Conservation (phyloP, 495 filamentous ascomycete species). For the Amorphotheca resinae region DNA sequence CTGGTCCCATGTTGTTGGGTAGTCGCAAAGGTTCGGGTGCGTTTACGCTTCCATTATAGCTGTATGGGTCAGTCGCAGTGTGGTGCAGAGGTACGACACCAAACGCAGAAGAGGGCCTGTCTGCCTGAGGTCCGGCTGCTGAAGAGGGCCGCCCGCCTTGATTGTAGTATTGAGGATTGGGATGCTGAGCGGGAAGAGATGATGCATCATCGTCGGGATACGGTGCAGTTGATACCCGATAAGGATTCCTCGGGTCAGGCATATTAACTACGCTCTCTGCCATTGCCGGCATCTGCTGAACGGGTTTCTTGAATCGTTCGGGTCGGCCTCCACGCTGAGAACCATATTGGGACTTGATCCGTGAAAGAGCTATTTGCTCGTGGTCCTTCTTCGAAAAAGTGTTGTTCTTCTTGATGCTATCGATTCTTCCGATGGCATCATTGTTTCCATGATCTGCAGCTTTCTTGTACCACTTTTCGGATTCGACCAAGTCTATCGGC, state of each 20-base stretch:
- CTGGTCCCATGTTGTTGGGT: slow-evolving; percentile 18
- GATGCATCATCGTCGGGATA: slow-evolving; percentile 52
- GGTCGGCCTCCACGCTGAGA: slow-evolving; percentile 65
- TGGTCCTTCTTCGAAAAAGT: slow-evolving; percentile 83
- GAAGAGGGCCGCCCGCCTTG: slow-evolving; percentile 27
- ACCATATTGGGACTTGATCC: slow-evolving; percentile 87
- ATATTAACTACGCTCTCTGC: slow-evolving; percentile 41
- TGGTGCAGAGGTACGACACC: slow-evolving; percentile 40
- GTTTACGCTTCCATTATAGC: slow-evolving; percentile 2
- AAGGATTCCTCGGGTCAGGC: slow-evolving; percentile 45
- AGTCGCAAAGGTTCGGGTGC: slow-evolving; percentile 9
- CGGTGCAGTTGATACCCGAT: slow-evolving; percentile 39
- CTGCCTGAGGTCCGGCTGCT: slow-evolving; percentile 30
- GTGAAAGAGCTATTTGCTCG: slow-evolving; percentile 75
- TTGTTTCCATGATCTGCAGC: slow-evolving; percentile 86
- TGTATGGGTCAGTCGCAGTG: slow-evolving; percentile 9
- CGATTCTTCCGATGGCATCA: slow-evolving; percentile 70
- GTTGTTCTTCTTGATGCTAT: slow-evolving; percentile 75
- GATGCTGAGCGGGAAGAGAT: slow-evolving; percentile 24
- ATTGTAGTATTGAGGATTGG: slow-evolving; percentile 18
- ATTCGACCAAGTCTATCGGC: slow-evolving; percentile 66
- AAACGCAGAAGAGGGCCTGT: slow-evolving; percentile 54
- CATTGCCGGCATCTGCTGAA: slow-evolving; percentile 42
- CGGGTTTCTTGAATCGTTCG: slow-evolving; percentile 43
- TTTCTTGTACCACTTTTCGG: slow-evolving; percentile 79